These are phyloP conservation scores for Litchi chinensis DNA, from an alignment of 345 rosid species.

Conservation along the genomic window DNA sequence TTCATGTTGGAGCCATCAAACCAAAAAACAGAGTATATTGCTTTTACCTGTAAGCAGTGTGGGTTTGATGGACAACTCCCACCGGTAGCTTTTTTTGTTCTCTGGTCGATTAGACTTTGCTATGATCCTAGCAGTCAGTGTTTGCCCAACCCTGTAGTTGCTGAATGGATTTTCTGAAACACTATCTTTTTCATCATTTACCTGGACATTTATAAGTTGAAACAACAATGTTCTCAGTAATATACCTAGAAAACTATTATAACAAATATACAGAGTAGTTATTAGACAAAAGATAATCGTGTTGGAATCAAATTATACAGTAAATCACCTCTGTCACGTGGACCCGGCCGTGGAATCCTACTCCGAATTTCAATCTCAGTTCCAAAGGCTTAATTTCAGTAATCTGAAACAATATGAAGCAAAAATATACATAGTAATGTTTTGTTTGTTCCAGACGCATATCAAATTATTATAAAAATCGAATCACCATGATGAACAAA, in stretches of 20 bases:
- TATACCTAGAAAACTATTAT: conserved; percentile 13
- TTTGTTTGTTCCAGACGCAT: background rate
- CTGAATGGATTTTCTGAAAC: conserved; percentile 59
- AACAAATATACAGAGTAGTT: background rate
- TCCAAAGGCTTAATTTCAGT: conserved; percentile 88
- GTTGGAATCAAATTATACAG: conserved; percentile 14
- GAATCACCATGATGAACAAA: background rate
- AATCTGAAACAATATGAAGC: conserved; percentile 48
- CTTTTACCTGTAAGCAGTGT: conserved; percentile 58
- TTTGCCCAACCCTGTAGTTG: conserved; percentile 80
- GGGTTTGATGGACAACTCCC: conserved; percentile 91
- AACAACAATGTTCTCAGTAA: conserved; percentile 4
- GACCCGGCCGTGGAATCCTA: conserved; percentile 75
- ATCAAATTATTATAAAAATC: background rate
- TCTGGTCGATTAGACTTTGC: conserved; percentile 55
- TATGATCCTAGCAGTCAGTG: conserved; percentile 74
- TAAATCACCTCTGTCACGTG: conserved; percentile 85
- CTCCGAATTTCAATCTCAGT: conserved; percentile 80
- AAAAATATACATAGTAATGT: background rate
- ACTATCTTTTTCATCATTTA: conserved; percentile 50
- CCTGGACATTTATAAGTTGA: conserved; percentile 48
- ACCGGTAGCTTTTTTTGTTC: conserved; percentile 49
- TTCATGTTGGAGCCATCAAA: background rate
- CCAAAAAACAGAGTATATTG: conserved; percentile 7
- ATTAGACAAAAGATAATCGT: conserved; percentile 22